phyloP scores from a whole-genome alignment of 257 asterid species.

The Lycium ferocissimum region DNA sequence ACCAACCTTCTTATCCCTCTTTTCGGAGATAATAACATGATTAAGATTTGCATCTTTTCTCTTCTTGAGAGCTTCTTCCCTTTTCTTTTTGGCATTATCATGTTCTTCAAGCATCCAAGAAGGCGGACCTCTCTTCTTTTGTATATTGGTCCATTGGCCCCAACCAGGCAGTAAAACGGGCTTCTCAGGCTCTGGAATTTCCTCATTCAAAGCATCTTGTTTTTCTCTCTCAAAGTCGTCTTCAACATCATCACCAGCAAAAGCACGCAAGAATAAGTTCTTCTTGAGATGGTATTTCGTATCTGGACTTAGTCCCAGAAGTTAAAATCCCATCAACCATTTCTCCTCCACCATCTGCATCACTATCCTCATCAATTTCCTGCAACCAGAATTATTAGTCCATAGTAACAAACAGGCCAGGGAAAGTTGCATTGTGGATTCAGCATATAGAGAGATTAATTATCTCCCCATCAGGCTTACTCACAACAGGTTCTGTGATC shows the following conservation, averaged over 20 bases:
- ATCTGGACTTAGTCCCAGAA: constrained; percentile 62
- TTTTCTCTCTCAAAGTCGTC: constrained; percentile 86
- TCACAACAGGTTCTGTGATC: constrained; percentile 35
- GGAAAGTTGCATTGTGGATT: constrained; percentile 6
- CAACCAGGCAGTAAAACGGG: constrained; percentile 88
- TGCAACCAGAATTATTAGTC: constrained; percentile 32
- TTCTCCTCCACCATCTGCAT: constrained; percentile 71
- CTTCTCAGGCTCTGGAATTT: constrained; percentile 88
- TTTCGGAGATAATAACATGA: constrained; percentile 93
- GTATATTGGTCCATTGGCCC: constrained; percentile 96
- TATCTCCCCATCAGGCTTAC: constrained; percentile 61
- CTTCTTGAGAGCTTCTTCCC: constrained; percentile 82
- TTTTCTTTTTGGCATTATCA: constrained; percentile 70
- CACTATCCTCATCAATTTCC: constrained; percentile 59
- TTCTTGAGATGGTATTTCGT: constrained; percentile 89
- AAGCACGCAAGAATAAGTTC: constrained; percentile 89
- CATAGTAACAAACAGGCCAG: neutral
- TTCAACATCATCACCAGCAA: constrained; percentile 95
- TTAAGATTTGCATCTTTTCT: constrained; percentile 86
- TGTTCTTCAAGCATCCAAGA: constrained; percentile 86
- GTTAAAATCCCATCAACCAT: constrained; percentile 96
- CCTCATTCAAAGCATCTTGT: constrained; percentile 72
- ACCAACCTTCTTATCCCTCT: constrained; percentile 82
- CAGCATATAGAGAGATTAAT: constrained; percentile 38
- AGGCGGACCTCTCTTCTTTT: constrained; percentile 84